Evolutionary conservation across 192 early-diverging fungal species (phyloP).

Genomic region (Endogone sp.): DNA sequence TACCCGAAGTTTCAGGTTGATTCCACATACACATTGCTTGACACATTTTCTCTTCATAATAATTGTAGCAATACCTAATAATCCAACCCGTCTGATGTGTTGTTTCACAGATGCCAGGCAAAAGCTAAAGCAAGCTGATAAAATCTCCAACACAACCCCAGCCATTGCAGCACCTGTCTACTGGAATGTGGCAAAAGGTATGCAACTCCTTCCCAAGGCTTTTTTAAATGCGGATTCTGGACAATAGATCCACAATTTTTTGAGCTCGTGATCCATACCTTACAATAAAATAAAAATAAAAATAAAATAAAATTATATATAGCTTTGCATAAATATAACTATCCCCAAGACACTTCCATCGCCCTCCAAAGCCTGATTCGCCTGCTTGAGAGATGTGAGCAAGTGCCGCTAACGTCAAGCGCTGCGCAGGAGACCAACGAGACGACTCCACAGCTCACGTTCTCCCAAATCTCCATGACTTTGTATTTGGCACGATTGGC

Average conservation of each 20-base stretch:
- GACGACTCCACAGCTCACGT: slow-evolving; percentile 9
- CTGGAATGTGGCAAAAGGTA: slow-evolving; percentile 41
- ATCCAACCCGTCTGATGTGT: too few species aligned
- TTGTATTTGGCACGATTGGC: slow-evolving; percentile 33
- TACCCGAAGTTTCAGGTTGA: not conserved
- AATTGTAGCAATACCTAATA: too few species aligned
- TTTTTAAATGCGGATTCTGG: not conserved
- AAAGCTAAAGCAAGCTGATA: slow-evolving; percentile 21
- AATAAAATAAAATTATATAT: too few species aligned
- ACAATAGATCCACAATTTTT: too few species aligned
- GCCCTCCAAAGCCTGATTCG: slow-evolving; percentile 28
- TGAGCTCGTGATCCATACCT: too few species aligned
- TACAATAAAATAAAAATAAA: too few species aligned
- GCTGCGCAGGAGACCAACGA: not conserved
- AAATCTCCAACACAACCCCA: slow-evolving; percentile 24
- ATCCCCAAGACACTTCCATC: slow-evolving; percentile 24
- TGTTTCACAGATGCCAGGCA: not conserved
- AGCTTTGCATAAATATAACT: slow-evolving; percentile 31
- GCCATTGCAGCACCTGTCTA: slow-evolving; percentile 26
- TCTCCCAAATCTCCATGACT: slow-evolving; percentile 28
- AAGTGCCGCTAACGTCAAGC: not conserved
- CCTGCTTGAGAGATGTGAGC: slow-evolving; percentile 14
- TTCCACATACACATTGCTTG: too few species aligned
- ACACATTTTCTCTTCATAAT: too few species aligned
- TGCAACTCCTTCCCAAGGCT: not conserved